phyloP scores from a whole-genome alignment of 176 grass and related monocot species.

The Puya raimondii region DNA sequence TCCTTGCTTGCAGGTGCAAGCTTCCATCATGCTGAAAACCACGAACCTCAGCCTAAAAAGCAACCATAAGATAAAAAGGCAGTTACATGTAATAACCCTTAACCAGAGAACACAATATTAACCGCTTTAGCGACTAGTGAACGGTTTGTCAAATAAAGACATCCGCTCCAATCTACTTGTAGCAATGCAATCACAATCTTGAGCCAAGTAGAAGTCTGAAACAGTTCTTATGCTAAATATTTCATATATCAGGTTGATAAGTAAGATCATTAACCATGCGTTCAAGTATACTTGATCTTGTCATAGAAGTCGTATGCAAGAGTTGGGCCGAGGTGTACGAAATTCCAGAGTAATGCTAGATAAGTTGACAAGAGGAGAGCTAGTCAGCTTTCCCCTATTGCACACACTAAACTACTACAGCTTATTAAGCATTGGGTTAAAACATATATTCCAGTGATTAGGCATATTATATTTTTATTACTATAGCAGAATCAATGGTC shows the following conservation, averaged over 20 bases:
- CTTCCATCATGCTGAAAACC: constrained; percentile 94
- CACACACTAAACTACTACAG: no score
- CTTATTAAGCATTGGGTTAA: not conserved
- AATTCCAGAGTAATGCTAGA: not conserved
- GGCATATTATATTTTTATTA: no score
- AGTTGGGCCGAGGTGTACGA: not conserved
- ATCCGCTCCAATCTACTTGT: not conserved
- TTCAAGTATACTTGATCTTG: not conserved
- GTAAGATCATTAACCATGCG: not conserved
- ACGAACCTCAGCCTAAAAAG: constrained; percentile 81
- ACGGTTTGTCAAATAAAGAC: not conserved
- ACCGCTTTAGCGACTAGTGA: no score
- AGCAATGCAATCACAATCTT: not conserved
- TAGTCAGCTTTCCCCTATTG: not conserved
- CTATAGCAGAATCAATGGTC: not conserved
- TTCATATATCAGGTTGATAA: not conserved
- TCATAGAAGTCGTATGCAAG: constrained; percentile 1
- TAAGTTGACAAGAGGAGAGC: not conserved
- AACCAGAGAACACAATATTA: not conserved
- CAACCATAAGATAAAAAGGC: not conserved
- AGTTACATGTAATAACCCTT: not conserved
- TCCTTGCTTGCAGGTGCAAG: constrained; percentile 92
- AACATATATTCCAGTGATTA: not conserved
- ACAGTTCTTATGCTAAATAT: not conserved
- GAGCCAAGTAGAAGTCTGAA: not conserved